phyloP scores from a whole-genome alignment of 75 land plant genomes.

The Picea glauca region DNA sequence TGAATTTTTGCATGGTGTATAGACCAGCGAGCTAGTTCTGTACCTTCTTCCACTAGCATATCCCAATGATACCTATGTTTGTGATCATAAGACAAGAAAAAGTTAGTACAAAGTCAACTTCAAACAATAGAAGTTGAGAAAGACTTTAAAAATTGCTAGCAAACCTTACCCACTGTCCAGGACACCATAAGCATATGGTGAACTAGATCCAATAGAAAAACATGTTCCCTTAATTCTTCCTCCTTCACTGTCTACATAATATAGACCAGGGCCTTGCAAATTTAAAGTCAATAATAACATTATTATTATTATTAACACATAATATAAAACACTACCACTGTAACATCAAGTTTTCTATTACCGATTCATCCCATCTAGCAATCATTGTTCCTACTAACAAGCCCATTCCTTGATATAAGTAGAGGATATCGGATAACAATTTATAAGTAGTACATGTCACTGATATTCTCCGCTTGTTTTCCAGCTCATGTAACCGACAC shows the following conservation, averaged over 20 bases:
- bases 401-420: conserved; percentile 95
- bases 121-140: background rate
- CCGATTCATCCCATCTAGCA: conserved; percentile 99
- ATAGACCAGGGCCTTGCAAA: no score
- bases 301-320: background rate
- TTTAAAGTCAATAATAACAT: no score
- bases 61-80: no score
- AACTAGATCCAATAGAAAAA: no score
- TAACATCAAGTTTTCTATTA: conserved; percentile 10
- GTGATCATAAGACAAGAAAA: no score
- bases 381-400: conserved; percentile 97
- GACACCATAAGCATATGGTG: no score
- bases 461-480: background rate
- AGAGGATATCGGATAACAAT: conserved; percentile 86
- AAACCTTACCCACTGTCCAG: conserved; percentile 50
- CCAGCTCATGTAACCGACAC: no score
- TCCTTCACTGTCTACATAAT: no score
- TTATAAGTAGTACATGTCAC: conserved; percentile 86
- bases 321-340: background rate
- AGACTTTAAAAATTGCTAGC: background rate
- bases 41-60: conserved; percentile 30
- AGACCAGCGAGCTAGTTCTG: conserved; percentile 82
- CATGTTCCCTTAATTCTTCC: no score
- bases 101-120: no score
- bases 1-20: conserved; percentile 95